phyloP scores from a whole-genome alignment of 768 basidiomycete genomes.

The Boletus vermiculosoides region DNA sequence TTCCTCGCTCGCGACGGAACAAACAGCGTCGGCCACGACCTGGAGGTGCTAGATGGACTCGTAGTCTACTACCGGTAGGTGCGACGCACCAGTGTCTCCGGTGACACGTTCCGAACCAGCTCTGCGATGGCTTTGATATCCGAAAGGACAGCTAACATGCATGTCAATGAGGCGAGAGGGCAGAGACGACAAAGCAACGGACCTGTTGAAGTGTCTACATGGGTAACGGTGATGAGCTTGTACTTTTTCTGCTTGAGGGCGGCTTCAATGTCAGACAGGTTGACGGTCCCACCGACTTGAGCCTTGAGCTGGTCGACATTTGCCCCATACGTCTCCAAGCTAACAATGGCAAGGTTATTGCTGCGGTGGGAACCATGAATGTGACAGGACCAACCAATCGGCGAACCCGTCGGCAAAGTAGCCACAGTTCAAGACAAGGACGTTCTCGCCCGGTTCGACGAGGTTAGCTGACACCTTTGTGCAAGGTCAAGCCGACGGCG shows the following conservation, averaged over 20 bases:
- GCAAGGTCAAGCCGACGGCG: neutral
- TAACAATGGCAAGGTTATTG: constrained; percentile 26
- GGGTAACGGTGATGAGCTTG: constrained; percentile 90
- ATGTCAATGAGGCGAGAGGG: neutral
- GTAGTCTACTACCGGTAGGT: neutral
- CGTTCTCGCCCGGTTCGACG: constrained; percentile 75
- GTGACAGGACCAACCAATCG: constrained; percentile 60
- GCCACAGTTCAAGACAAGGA: constrained; percentile 82
- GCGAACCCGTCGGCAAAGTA: constrained; percentile 93
- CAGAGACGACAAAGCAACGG: neutral
- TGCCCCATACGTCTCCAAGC: constrained; percentile 86
- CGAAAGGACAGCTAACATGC: constrained; percentile 70
- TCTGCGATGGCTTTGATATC: constrained; percentile 74
- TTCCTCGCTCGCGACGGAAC: constrained; percentile 94
- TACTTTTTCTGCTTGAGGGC: constrained; percentile 79
- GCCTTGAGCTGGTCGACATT: constrained; percentile 83
- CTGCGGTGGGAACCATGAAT: neutral
- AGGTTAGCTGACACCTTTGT: constrained; percentile 83
- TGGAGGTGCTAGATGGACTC: constrained; percentile 25
- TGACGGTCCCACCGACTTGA: constrained; percentile 74
- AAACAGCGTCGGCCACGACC: constrained; percentile 91
- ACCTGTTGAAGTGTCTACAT: constrained; percentile 91
- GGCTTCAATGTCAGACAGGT: constrained; percentile 54
- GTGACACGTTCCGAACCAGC: constrained; percentile 72
- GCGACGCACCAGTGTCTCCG: constrained; percentile 70